phyloP scores from a whole-genome alignment of 1,284 basidiomycete species.

The Trichosporon sp. region DNA sequence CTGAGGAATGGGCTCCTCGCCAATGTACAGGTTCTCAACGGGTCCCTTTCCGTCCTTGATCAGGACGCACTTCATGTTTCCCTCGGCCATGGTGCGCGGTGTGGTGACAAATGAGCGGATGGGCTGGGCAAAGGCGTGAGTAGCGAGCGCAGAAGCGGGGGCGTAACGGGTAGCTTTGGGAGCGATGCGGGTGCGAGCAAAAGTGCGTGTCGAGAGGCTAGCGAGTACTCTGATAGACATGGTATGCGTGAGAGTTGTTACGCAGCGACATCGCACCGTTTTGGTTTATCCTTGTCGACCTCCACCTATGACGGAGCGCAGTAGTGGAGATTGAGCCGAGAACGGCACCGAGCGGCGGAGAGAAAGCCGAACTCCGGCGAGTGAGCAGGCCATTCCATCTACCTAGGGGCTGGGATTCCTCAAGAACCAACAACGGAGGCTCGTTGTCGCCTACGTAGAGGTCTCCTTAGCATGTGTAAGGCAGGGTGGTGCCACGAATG shows the following conservation, averaged over 20 bases:
- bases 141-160: not conserved
- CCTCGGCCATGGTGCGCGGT: conserved; percentile 1
- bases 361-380: not conserved
- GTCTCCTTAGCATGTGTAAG: too few species aligned
- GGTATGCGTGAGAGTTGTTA: not conserved
- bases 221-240: not conserved
- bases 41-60: conserved; percentile 75
- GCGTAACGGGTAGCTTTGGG: not conserved
- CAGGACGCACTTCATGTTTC: conserved; percentile 70
- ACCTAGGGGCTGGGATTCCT: too few species aligned
- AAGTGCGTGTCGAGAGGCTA: not conserved
- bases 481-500: too few species aligned
- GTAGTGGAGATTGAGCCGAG: not conserved
- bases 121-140: not conserved
- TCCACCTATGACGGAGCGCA: conserved; percentile 4
- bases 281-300: conserved; percentile 1
- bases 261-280: not conserved
- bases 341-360: not conserved
- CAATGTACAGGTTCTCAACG: conserved; percentile 71
- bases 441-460: too few species aligned
- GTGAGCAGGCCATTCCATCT: not conserved
- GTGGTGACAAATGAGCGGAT: conserved; percentile 3
- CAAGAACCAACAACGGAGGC: too few species aligned
- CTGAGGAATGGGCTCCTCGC: conserved; percentile 56
- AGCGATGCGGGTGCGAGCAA: not conserved